Percentiles rank a stretch among this genome's conserved stretches.
These are phyloP conservation scores for Fusarium sp. DNA, from an alignment of 2,329 filamentous ascomycete genomes.

Conservation along the genomic window DNA sequence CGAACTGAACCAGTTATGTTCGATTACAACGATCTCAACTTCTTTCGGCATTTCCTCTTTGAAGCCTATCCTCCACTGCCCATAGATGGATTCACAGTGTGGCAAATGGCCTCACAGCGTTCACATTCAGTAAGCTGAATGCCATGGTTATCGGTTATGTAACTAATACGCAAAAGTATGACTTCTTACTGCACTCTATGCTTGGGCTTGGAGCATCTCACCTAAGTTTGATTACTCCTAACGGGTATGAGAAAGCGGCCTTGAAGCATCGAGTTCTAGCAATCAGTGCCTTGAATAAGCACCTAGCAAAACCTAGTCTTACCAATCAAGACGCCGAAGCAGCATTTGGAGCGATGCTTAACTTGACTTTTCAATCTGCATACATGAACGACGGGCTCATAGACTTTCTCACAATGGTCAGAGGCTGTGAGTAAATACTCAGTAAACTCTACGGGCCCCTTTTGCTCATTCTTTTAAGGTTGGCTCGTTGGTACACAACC, in stretches of 20 bases:
- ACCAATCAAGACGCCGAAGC: conserved; percentile 48
- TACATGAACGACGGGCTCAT: conserved; percentile 51
- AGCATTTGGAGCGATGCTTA: conserved; percentile 48
- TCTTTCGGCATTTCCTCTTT: conserved; percentile 62
- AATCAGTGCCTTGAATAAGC: conserved; percentile 47
- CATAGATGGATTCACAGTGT: conserved; percentile 47
- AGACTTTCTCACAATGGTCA: conserved; percentile 51
- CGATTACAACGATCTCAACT: conserved; percentile 55
- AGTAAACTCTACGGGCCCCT: not conserved
- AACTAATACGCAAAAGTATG: conserved; percentile 41
- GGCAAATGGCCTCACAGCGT: conserved; percentile 49
- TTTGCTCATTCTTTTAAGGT: conserved; percentile 19
- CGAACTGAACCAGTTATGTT: conserved; percentile 44
- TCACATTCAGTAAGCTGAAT: conserved; percentile 46
- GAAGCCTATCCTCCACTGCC: conserved; percentile 53
- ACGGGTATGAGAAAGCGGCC: conserved; percentile 39
- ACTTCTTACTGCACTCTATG: conserved; percentile 53
- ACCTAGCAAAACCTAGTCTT: conserved; percentile 42
- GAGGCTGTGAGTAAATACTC: conserved; percentile 46
- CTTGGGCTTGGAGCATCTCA: conserved; percentile 52
- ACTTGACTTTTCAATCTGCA: conserved; percentile 49
- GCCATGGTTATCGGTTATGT: not conserved
- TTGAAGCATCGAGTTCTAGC: conserved; percentile 49
- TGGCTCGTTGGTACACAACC: conserved; percentile 39
- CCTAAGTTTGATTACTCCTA: conserved; percentile 40